Evolutionary conservation across 768 basidiomycete species (phyloP), one percentile per base, ranked within the genome.

Genomic region (Sarcomyxa edulis): DNA sequence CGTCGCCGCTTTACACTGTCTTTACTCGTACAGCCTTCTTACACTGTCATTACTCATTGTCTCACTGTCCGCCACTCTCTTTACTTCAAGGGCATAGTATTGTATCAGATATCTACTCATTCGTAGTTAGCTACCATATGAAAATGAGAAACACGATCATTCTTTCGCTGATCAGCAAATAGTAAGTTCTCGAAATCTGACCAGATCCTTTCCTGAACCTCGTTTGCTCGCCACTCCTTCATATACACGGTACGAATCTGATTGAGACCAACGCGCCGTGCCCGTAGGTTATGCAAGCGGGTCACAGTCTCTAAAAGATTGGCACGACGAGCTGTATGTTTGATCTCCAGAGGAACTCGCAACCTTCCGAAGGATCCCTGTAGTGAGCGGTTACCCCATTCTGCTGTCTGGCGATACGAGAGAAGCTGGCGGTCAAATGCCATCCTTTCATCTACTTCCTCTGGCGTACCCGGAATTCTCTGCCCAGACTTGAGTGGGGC

Each of bases 281-380:
- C 47, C 0, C 53, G 51, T 1, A 72, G 14, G 46, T 75, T 66
- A 40, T 54, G 46, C 4, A 66, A 42, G 1, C 59, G 53, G 3
- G 61, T 22, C 40, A 55, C 57, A 6, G 48, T 53, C 48, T 69
- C 65, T 1, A 72, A 43, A 2, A 73, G 51, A 29, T 63, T 44
- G 7, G 31, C 50, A 2, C 61, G 42, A 0, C 18, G 14, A 4
- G 49, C 26, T 2, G 28, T 32, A 39, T 67, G 25, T 25, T 58
- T 43, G 15, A 68, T 61, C 9, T 54, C 42, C 1, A 73, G 46
- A 2, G 63, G 72, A 2, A 76, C 36, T 4, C 59, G 50, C 9
- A 76, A 54, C 1, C 59, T 49, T 4, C 71, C 66, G 56, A 71
- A 74, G 1, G 65, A 64, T 8, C 67, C 69, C 43, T 72, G 69